These are phyloP conservation scores for Neurospora sublineolata DNA, from an alignment of 495 filamentous ascomycete genomes.

Conservation along the genomic window DNA sequence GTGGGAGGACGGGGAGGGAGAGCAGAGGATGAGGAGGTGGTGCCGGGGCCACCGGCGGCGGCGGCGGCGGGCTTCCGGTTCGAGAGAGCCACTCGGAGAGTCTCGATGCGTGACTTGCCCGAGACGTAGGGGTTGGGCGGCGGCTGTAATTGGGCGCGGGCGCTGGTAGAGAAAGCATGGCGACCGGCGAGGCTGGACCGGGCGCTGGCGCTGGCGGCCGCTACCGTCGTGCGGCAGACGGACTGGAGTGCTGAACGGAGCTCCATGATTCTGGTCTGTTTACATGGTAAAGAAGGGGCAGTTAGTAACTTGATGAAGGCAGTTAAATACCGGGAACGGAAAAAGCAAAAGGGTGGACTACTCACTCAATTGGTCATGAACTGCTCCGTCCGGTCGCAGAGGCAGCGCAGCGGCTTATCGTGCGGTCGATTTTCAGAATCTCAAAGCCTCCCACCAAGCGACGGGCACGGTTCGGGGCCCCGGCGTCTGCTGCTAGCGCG, in stretches of 20 bases:
- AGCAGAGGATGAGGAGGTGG: neutral
- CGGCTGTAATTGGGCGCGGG: neutral
- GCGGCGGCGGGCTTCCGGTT: neutral
- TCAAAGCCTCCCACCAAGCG: neutral
- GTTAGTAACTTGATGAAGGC: neutral
- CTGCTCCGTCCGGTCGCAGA: neutral
- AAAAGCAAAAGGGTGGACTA: neutral
- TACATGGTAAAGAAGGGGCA: neutral
- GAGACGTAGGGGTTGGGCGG: neutral
- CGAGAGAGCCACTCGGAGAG: neutral
- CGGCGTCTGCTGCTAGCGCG: neutral
- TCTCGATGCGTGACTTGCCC: neutral
- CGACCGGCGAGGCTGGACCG: constrained; percentile 3
- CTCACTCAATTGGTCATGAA: constrained; percentile 12
- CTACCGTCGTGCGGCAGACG: constrained; percentile 17
- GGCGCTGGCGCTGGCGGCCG: constrained; percentile 7
- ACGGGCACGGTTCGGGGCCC: neutral
- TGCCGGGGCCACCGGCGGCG: neutral
- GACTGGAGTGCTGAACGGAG: constrained; percentile 14
- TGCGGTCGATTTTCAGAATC: neutral
- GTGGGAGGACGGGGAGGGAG: neutral
- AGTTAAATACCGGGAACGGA: neutral
- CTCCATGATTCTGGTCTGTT: constrained; percentile 15
- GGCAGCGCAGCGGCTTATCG: neutral
- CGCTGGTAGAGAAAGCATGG: constrained; percentile 5